Percentiles rank a stretch among this genome's conserved stretches.
These are phyloP conservation scores for Anthoceros angustus DNA, from an alignment of 225 moss, liverwort and hornwort genomes.

Conservation along the genomic window DNA sequence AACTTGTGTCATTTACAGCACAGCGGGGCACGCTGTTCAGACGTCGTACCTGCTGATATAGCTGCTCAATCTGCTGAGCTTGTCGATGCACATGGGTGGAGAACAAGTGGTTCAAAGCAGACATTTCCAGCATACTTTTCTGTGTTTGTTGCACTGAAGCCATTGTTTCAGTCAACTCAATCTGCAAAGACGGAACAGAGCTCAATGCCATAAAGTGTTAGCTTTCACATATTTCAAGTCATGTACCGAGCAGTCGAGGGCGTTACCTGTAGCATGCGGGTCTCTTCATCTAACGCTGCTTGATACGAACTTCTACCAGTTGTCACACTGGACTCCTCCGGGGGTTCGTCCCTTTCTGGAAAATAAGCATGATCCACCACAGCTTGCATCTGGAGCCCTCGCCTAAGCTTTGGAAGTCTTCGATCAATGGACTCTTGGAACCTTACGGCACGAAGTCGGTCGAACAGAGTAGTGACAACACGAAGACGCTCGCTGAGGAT, in stretches of 20 bases:
- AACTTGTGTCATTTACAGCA: neutral
- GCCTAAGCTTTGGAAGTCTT: constrained; percentile 60
- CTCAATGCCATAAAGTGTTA: neutral
- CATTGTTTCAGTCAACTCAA: constrained; percentile 77
- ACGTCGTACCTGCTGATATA: constrained; percentile 62
- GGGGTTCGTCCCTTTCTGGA: constrained; percentile 21
- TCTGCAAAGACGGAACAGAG: constrained; percentile 24
- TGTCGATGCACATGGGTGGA: constrained; percentile 86
- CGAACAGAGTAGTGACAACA: constrained; percentile 69
- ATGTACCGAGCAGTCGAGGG: neutral
- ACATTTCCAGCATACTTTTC: constrained; percentile 84
- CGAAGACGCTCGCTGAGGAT: constrained; percentile 85
- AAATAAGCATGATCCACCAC: constrained; percentile 16
- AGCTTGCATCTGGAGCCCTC: constrained; percentile 39
- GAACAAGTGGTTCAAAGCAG: constrained; percentile 75
- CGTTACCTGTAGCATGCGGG: constrained; percentile 58
- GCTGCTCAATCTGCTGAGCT: constrained; percentile 86
- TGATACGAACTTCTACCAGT: constrained; percentile 25
- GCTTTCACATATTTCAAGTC: neutral
- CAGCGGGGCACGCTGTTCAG: neutral
- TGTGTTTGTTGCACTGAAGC: constrained; percentile 82
- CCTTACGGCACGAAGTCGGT: constrained; percentile 58
- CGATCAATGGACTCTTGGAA: constrained; percentile 83
- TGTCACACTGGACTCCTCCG: constrained; percentile 32
- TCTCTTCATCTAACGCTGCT: constrained; percentile 70